Evolutionary conservation across 2,329 filamentous ascomycete genomes (phyloP).

Genomic region (Dactylellina leptospora): DNA sequence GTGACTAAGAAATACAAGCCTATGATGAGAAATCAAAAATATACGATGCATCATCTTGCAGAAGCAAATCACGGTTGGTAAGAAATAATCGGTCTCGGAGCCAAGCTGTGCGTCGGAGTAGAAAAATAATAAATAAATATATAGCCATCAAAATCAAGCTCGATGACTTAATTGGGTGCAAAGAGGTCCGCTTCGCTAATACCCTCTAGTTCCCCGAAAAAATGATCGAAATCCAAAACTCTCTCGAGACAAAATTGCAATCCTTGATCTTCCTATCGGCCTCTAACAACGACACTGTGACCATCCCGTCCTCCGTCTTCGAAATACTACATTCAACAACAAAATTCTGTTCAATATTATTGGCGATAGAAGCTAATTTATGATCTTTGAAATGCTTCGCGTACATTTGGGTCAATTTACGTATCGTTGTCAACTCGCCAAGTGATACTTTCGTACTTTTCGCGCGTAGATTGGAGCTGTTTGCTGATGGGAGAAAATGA

Average conservation of each 20-base stretch:
- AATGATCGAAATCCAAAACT: constrained; percentile 40
- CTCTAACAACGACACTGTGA: neutral
- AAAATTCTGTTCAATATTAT: neutral
- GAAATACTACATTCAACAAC: constrained; percentile 21
- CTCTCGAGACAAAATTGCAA: constrained; percentile 1
- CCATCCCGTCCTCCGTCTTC: constrained; percentile 12
- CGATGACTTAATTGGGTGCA: too few species aligned
- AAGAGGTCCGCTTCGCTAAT: too few species aligned
- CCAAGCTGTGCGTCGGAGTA: too few species aligned
- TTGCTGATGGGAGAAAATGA: constrained; percentile 17
- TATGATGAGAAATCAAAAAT: too few species aligned
- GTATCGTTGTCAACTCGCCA: neutral
- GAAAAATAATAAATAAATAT: too few species aligned
- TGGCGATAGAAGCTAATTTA: neutral
- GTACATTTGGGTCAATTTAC: constrained; percentile 24
- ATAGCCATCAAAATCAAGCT: too few species aligned
- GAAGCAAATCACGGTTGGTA: too few species aligned
- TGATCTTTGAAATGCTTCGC: constrained; percentile 13
- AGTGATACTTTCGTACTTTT: constrained; percentile 23
- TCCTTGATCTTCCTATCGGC: constrained; percentile 22
- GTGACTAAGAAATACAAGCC: too few species aligned
- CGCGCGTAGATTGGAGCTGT: neutral
- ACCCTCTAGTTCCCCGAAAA: neutral
- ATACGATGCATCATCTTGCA: too few species aligned
- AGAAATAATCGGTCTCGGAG: too few species aligned